Evolutionary conservation across 345 rosid species (phyloP).

Genomic region (Eucalyptus cloeziana): DNA sequence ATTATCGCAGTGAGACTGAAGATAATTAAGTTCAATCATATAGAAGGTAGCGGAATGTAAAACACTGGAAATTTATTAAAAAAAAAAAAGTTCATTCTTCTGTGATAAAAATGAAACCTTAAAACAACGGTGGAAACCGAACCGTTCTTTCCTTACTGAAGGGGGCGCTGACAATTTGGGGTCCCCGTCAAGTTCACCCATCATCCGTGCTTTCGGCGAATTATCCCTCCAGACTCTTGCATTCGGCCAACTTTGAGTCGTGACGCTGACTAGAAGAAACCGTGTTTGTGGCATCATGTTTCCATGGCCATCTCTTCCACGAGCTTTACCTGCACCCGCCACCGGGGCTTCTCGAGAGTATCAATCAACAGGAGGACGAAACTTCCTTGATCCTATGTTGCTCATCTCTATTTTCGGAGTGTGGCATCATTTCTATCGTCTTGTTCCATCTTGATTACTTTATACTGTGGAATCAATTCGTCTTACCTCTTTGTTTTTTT

Average conservation of each 20-base stretch:
- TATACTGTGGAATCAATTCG: background rate
- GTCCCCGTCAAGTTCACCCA: rapidly evolving
- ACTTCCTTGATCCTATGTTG: background rate
- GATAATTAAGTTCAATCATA: too few relatives aligned
- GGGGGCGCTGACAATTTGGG: background rate
- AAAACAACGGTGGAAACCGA: too few relatives aligned
- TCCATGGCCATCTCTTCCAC: background rate
- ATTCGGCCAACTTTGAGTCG: background rate
- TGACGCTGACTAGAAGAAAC: background rate
- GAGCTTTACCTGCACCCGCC: background rate
- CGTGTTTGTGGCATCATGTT: background rate
- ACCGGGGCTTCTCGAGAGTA: rapidly evolving
- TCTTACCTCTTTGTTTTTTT: background rate
- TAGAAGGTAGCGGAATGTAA: too few relatives aligned
- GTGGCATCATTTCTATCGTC: background rate
- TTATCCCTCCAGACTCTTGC: background rate
- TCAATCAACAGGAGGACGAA: background rate
- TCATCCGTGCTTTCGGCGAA: background rate
- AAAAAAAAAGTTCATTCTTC: too few relatives aligned
- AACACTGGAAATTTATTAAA: too few relatives aligned
- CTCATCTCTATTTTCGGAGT: background rate
- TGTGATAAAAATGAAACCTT: too few relatives aligned
- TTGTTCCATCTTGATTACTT: background rate
- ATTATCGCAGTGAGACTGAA: too few relatives aligned
- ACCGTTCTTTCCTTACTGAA: too few relatives aligned